Percentiles rank a stretch among this genome's conserved stretches.
Conservation (phyloP, 2,329 filamentous ascomycete genomes). For the Aspergillus hiratsukae region DNA sequence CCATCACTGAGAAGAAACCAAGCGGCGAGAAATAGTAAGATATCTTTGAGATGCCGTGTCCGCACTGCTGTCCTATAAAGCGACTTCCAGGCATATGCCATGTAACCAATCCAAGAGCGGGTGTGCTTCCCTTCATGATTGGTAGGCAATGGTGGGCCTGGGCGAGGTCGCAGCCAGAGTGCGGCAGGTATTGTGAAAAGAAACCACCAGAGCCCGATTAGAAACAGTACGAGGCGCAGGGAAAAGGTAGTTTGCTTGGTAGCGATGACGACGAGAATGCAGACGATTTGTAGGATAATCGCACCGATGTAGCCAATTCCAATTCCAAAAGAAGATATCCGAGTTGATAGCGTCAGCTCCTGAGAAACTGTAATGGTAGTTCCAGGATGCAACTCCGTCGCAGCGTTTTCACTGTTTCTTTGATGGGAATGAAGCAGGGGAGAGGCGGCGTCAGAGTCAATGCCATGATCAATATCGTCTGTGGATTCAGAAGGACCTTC, state of each 20-base stretch:
- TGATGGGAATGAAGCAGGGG: slow-evolving; percentile 22
- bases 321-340: slow-evolving; percentile 87
- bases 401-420: slow-evolving; percentile 1
- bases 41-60: slow-evolving; percentile 69
- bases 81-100: slow-evolving; percentile 79
- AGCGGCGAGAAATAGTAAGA: slow-evolving; percentile 77
- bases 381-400: slow-evolving; percentile 2
- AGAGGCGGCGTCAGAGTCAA: slow-evolving; percentile 18
- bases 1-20: slow-evolving; percentile 96
- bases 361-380: slow-evolving; percentile 40
- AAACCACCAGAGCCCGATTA: slow-evolving; percentile 90
- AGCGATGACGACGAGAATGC: slow-evolving; percentile 69
- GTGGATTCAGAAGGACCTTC: slow-evolving; percentile 12
- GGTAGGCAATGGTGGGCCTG: slow-evolving; percentile 71
- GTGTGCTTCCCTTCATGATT: slow-evolving; percentile 29
- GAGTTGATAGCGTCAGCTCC: slow-evolving; percentile 78
- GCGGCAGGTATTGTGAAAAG: slow-evolving; percentile 84
- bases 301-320: slow-evolving; percentile 90
- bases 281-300: slow-evolving; percentile 74
- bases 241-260: slow-evolving; percentile 78
- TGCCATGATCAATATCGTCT: not conserved
- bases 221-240: slow-evolving; percentile 77
- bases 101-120: slow-evolving; percentile 65
- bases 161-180: slow-evolving; percentile 80
- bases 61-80: slow-evolving; percentile 74